Conservation (phyloP, 331 rosid species). For the Acacia pycnantha region DNA sequence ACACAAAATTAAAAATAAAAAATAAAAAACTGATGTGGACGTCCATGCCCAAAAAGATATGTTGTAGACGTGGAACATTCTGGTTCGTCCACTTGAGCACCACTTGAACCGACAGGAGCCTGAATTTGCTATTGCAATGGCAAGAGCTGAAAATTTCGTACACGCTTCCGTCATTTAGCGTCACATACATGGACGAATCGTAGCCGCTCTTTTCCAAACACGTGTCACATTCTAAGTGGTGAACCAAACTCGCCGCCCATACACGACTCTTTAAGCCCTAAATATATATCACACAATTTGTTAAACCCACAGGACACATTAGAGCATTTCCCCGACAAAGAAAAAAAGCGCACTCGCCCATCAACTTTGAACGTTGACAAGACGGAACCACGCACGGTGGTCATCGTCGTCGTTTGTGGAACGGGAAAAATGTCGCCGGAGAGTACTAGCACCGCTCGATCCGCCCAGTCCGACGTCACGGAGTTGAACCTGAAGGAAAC, state of each 20-base stretch:
- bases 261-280: not conserved
- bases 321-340: not conserved
- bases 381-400: not conserved
- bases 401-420: not conserved
- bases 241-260: slow-evolving; percentile 17
- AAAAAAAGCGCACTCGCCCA: not conserved
- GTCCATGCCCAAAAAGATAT: not conserved
- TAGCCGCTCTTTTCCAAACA: slow-evolving; percentile 11
- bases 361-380: slow-evolving; percentile 5
- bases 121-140: not conserved
- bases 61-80: not conserved
- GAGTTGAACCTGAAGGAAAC: slow-evolving; percentile 47
- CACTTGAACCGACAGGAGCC: slow-evolving; percentile 3
- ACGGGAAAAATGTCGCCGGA: slow-evolving; percentile 33
- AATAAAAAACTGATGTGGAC: not conserved
- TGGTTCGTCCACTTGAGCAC: not conserved
- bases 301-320: not conserved
- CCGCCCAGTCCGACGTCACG: slow-evolving; percentile 22
- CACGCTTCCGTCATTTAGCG: slow-evolving; percentile 31
- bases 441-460: slow-evolving; percentile 15
- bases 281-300: slow-evolving; percentile 24
- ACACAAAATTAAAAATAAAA: not conserved
- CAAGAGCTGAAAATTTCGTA: slow-evolving; percentile 22
- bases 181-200: slow-evolving; percentile 34
- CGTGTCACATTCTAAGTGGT: slow-evolving; percentile 25